These are phyloP conservation scores for Chlorella sp. DNA, from an alignment of 139 green algal species.

Conservation along the genomic window DNA sequence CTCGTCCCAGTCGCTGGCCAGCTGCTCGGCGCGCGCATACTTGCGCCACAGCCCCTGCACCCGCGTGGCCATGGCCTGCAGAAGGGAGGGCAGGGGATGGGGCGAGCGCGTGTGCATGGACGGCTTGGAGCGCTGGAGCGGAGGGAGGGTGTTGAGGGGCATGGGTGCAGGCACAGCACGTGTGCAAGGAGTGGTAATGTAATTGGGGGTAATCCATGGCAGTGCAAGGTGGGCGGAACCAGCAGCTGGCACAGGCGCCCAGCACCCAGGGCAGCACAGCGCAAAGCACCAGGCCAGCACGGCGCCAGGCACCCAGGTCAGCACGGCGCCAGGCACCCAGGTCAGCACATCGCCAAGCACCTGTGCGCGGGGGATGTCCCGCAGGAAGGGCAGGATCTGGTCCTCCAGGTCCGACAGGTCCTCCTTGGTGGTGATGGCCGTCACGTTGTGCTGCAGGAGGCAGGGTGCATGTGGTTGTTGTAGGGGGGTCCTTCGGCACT, in stretches of 20 bases:
- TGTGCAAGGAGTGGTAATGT: no score
- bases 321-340: not conserved
- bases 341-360: not conserved
- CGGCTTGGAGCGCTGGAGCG: not conserved
- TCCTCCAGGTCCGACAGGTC: conserved; percentile 27
- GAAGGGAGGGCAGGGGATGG: not conserved
- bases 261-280: no score
- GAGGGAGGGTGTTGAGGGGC: not conserved
- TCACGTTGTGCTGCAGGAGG: conserved; percentile 23
- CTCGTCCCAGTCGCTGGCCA: conserved; percentile 21
- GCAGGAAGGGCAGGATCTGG: conserved; percentile 24
- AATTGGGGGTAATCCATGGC: no score
- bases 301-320: not conserved
- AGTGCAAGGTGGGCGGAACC: no score
- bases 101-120: no score
- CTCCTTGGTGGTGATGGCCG: conserved; percentile 18
- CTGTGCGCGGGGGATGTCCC: conserved; percentile 19
- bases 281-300: no score
- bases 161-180: not conserved
- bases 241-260: no score
- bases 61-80: conserved; percentile 14
- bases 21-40: not conserved
- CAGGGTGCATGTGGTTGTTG: not conserved
- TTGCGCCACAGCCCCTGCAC: conserved; percentile 14
- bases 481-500: not conserved